Evolutionary conservation across 768 basidiomycete species (phyloP), one percentile per base, ranked within the genome.

Genomic region (Leccinum boreale): DNA sequence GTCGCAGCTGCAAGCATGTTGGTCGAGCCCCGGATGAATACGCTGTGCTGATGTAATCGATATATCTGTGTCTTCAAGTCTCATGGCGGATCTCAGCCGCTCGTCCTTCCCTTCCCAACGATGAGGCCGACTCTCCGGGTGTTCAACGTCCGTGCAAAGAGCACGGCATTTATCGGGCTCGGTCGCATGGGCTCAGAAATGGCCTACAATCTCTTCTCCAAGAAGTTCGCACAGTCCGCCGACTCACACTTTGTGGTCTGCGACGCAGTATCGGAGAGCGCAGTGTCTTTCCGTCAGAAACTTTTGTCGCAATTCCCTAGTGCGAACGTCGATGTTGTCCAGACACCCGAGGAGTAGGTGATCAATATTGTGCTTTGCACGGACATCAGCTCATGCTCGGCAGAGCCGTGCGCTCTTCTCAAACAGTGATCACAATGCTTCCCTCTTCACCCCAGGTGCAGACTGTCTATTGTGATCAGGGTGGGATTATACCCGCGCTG

Each of bases 141-240:
- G 36, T 70, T 79, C 15, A 69, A 76, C 28, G 51, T 68, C 39
- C 81, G 84, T 36, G 66, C 73, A 21, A 81, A 76, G 53, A 83
- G 79, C 69, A 83, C 85, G 33, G 85, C 84, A 53, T 94, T 95
- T 75, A 87, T 95, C 53, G 92, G 93, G 9, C 82, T 95, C 12
- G 92, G 92, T 42, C 81, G 86, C 46, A 94, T 95, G 92, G 92
- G 92, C 44, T 84, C 83, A 46, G 87, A 92, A 71, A 94, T 94
- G 93, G 82, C 85, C 14, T 81, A 78, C 71, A 94, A 94, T 72
- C 81, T 94, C 51, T 91, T 93, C 76, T 85, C 86, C 0, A 91
- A 90, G 70, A 81, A 81, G 61, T 75, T 84, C 57, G 77, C 79
- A n/a, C 74, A 81, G 45, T 72, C 75, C 39, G 60, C 71, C n/a